These are phyloP conservation scores for Serpula lacrymans DNA, from an alignment of 768 basidiomycete genomes.

Conservation along the genomic window DNA sequence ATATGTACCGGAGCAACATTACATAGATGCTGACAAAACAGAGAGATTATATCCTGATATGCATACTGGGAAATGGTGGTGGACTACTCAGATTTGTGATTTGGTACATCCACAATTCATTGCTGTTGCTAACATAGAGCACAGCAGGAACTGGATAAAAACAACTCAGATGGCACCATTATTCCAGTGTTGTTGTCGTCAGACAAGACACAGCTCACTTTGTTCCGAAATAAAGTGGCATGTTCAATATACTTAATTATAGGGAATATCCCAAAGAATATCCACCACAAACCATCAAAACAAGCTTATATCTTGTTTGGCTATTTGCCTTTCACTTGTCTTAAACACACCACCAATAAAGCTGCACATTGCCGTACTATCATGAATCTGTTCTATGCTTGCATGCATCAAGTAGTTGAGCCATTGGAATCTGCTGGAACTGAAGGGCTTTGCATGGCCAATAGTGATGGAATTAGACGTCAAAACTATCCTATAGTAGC, in stretches of 20 bases:
- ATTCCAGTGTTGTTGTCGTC: constrained; percentile 23
- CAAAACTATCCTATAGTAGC: constrained; percentile 27
- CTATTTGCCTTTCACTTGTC: constrained; percentile 7
- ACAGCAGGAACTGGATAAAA: constrained; percentile 12
- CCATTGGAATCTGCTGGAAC: constrained; percentile 27
- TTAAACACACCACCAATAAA: constrained; percentile 6
- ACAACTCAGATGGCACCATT: constrained; percentile 4
- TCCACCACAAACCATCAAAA: constrained; percentile 30
- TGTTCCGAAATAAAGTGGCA: constrained; percentile 16
- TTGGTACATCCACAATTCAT: background rate
- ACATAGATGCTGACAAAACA: constrained; percentile 21
- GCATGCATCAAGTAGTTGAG: constrained; percentile 24
- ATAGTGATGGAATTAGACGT: constrained; percentile 35
- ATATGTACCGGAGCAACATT: constrained; percentile 37
- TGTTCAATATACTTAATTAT: constrained; percentile 20
- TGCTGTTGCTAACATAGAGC: background rate
- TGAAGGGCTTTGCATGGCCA: constrained; percentile 27
- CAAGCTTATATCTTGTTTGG: constrained; percentile 8
- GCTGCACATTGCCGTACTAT: constrained; percentile 21
- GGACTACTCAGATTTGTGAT: constrained; percentile 40
- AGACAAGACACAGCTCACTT: constrained; percentile 9
- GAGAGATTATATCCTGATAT: constrained; percentile 36
- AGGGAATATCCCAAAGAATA: constrained; percentile 40
- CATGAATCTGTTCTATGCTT: constrained; percentile 36
- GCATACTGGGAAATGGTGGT: constrained; percentile 53